Conservation (phyloP, 106 monocot genomes). For the Apostasia shenzhenica region DNA sequence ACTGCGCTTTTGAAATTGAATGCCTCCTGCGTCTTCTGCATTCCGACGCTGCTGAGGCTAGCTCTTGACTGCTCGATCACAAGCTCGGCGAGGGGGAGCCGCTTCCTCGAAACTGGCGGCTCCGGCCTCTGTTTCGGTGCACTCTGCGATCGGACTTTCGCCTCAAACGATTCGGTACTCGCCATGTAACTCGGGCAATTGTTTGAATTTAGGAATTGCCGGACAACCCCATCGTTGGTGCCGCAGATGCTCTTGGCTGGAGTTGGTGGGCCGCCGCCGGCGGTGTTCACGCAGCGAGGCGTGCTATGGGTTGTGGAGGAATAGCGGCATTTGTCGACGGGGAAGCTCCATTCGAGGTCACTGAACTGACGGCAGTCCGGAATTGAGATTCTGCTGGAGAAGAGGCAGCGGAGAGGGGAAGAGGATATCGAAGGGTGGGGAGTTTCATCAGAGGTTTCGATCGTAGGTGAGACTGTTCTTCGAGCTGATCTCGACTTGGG, state of each 20-base stretch:
- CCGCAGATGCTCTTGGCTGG: slow-evolving; percentile 20
- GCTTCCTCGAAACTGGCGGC: slow-evolving; percentile 11
- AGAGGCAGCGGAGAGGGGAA: slow-evolving; percentile 26
- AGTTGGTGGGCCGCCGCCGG: slow-evolving; percentile 15
- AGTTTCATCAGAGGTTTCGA: slow-evolving; percentile 2
- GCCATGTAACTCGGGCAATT: slow-evolving; percentile 67
- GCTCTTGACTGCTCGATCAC: slow-evolving; percentile 30
- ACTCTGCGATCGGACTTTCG: slow-evolving; percentile 74
- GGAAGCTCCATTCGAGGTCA: slow-evolving; percentile 7
- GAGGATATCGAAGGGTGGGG: slow-evolving; percentile 2
- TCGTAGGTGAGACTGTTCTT: slow-evolving; percentile 3
- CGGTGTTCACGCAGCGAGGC: slow-evolving; percentile 20
- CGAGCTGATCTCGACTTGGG: slow-evolving; percentile 35
- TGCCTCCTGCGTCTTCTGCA: slow-evolving; percentile 36
- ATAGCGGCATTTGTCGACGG: slow-evolving; percentile 9
- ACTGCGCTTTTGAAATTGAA: slow-evolving; percentile 55
- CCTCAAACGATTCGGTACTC: slow-evolving; percentile 66
- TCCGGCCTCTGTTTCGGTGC: slow-evolving; percentile 69
- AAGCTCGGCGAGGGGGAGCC: slow-evolving; percentile 21
- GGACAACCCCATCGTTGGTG: background rate
- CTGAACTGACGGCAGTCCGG: slow-evolving; percentile 1
- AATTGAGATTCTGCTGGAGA: slow-evolving; percentile 11
- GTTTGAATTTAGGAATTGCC: background rate
- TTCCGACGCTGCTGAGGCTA: slow-evolving; percentile 38
- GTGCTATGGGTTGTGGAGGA: slow-evolving; percentile 48